Evolutionary conservation across 2,329 filamentous ascomycete genomes (phyloP), one percentile per base, ranked within the genome.

Genomic region (Cytospora leucostoma): DNA sequence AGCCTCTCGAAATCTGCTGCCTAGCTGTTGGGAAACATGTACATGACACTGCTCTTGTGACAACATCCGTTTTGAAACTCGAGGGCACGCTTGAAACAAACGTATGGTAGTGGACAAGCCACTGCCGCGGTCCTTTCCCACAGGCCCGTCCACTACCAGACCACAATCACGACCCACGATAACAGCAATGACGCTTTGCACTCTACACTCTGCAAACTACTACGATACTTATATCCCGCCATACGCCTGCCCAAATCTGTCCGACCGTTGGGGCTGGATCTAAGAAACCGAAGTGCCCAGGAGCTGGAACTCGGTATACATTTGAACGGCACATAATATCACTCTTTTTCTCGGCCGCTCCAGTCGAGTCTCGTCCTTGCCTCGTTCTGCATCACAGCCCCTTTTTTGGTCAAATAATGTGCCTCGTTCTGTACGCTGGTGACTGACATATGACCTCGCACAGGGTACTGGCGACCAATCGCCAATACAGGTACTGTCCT

Each of bases 401-500:
- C 61, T 56, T 56, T 34, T 50, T 49, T 32, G 34, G 55, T 51
- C 56, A 50, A 51, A 58, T 49, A 58, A 54, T 51, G 57, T 64
- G 54, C 58, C 61, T 63, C 55, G 40, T 63, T 56, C 58, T 63
- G 60, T 61, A 61, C 55, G 34, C 61, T 53, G 49, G 56, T 58
- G 60, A 70, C 72, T 74, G 68, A 74, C 71, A 70, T 67, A 68
- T 71, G 67, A 70, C 68, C 65, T 67, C 65, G 51, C 62, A 61
- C 68, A 73, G 71, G 66, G 68, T 72, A 66, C 66, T 68, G 67
- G 69, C 67, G 68, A 65, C 67, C 67, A 60, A 65, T 68, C 65
- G 64, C 66, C 66, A 68, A 67, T 61, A 69, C 65, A 67, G 58
- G 44, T 59, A 64, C 61, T 52, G 54, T 56, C 34, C 56, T 50